phyloP scores from a whole-genome alignment of 768 basidiomycete genomes.

The Suillus lakei region DNA sequence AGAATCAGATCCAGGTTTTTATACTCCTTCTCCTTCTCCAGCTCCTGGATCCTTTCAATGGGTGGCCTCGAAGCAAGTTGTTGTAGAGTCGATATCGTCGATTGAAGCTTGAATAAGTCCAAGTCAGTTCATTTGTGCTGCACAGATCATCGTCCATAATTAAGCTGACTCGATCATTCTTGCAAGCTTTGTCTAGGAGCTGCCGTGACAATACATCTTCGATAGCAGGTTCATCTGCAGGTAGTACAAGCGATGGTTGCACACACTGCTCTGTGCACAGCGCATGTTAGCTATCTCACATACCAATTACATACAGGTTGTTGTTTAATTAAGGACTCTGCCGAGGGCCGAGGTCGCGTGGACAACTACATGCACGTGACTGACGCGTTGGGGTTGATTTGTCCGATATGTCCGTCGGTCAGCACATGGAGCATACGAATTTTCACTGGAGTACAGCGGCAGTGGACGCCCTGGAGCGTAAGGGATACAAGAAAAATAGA shows the following conservation, averaged over 20 bases:
- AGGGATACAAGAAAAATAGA: no score
- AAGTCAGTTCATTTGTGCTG: neutral
- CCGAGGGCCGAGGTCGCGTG: neutral
- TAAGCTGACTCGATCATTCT: conserved; percentile 68
- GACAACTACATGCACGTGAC: conserved; percentile 1
- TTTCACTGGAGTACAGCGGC: no score
- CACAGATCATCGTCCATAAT: neutral
- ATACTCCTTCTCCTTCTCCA: conserved; percentile 77
- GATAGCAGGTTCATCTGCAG: conserved; percentile 51
- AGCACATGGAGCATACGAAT: no score
- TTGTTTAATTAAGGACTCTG: neutral
- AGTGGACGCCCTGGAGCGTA: no score
- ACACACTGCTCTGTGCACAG: conserved; percentile 66
- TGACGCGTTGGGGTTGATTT: neutral
- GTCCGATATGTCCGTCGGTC: no score
- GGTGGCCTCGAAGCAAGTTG: conserved; percentile 73
- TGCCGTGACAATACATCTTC: conserved; percentile 69
- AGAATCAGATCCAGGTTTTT: conserved; percentile 76
- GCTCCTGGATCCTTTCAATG: conserved; percentile 62
- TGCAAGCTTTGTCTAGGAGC: conserved; percentile 68
- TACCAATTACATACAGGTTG: no score
- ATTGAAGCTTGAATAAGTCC: conserved; percentile 51
- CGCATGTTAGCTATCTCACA: conserved; percentile 46
- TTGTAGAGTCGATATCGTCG: conserved; percentile 66
- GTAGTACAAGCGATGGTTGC: conserved; percentile 52